Evolutionary conservation across 495 filamentous ascomycete genomes (phyloP).

Genomic region (Clavariopsis aquatica): DNA sequence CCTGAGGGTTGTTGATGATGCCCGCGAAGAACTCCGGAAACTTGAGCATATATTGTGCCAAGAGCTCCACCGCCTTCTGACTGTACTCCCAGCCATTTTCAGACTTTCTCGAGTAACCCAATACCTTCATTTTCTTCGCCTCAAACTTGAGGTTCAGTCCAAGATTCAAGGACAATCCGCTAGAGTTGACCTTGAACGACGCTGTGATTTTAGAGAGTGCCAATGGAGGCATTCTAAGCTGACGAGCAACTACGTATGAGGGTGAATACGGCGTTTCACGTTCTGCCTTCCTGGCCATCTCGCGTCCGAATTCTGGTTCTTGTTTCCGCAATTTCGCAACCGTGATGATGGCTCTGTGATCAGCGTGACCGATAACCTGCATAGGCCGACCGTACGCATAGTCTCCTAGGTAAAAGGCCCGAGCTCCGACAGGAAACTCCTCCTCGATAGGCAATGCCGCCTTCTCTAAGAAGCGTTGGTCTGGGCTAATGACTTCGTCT

Average conservation of each 20-base stretch:
- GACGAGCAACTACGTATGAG: constrained; percentile 80
- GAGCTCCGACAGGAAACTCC: constrained; percentile 80
- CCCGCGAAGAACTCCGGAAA: constrained; percentile 95
- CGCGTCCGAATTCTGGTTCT: constrained; percentile 78
- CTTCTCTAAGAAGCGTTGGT: constrained; percentile 88
- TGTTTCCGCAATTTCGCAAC: constrained; percentile 65
- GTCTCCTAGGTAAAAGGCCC: constrained; percentile 94
- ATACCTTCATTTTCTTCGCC: constrained; percentile 88
- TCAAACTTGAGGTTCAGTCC: constrained; percentile 98
- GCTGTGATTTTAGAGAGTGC: constrained; percentile 95
- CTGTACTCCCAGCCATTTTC: constrained; percentile 94
- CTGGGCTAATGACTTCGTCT: constrained; percentile 85
- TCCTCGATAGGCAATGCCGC: constrained; percentile 82
- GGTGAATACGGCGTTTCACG: constrained; percentile 72
- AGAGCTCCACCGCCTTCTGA: constrained; percentile 73
- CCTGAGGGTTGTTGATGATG: constrained; percentile 73
- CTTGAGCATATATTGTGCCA: constrained; percentile 83
- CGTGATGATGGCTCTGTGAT: constrained; percentile 74
- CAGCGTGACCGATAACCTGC: constrained; percentile 72
- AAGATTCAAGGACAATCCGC: constrained; percentile 78
- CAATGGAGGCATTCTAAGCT: constrained; percentile 77
- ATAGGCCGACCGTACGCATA: constrained; percentile 89
- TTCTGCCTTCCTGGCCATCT: constrained; percentile 68
- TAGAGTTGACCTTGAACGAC: constrained; percentile 78
- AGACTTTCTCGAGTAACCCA: constrained; percentile 88